A percentile compares a stretch with the other conserved stretches of the same genome.
These are phyloP conservation scores for Plasmopara halstedii DNA, from an alignment of 352 stramenopile species.

Conservation along the genomic window DNA sequence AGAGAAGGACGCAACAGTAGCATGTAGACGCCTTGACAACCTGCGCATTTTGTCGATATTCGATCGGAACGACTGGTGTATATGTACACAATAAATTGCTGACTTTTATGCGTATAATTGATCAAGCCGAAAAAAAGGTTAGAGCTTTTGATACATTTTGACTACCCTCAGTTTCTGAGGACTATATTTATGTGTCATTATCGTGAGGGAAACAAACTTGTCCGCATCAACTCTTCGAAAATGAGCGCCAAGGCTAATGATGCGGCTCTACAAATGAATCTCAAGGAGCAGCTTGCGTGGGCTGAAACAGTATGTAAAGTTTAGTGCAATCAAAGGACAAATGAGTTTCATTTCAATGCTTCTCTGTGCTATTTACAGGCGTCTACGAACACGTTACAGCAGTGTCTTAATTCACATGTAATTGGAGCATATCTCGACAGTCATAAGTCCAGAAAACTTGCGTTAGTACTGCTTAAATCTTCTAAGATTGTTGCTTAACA, in stretches of 20 bases:
- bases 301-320: conserved; percentile 29
- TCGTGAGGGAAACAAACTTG: too few species aligned
- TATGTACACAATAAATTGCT: too few species aligned
- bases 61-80: too few species aligned
- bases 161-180: too few species aligned
- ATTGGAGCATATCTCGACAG: conserved; percentile 67
- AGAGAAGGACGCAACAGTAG: too few species aligned
- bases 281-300: conserved; percentile 61
- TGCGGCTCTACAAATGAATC: conserved; percentile 30
- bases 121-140: too few species aligned
- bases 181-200: too few species aligned
- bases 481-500: conserved; percentile 1
- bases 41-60: too few species aligned
- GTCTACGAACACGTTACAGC: conserved; percentile 42
- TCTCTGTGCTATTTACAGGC: conserved; percentile 11
- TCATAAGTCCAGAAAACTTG: conserved; percentile 35
- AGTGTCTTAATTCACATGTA: conserved; percentile 74
- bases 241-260: conserved; percentile 13
- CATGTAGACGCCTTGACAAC: too few species aligned
- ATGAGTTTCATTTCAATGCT: not conserved
- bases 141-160: too few species aligned
- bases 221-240: not conserved
- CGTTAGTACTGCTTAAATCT: conserved; percentile 13
- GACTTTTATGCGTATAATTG: too few species aligned
- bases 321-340: not conserved